Evolutionary conservation across 2,329 filamentous ascomycete species (phyloP).

Genomic region (Dothidotthia symphoricarpi): DNA sequence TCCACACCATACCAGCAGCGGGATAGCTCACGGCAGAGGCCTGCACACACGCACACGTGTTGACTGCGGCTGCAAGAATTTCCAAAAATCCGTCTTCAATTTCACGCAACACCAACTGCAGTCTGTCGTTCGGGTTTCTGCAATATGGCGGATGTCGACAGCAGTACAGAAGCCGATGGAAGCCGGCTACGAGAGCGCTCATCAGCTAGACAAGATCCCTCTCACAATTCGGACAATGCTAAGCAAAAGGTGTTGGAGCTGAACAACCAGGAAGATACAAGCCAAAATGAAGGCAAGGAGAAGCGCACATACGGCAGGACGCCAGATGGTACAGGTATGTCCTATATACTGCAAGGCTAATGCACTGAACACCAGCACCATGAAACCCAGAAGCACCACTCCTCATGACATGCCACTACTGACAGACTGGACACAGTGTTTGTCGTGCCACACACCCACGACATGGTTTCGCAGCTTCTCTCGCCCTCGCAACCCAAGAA

Average conservation of each 20-base stretch:
- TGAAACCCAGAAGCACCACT: slow-evolving; percentile 1
- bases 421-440: slow-evolving; percentile 64
- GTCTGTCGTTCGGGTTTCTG: slow-evolving; percentile 11
- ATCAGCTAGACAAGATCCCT: slow-evolving; percentile 29
- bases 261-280: slow-evolving; percentile 50
- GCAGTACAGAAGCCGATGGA: slow-evolving; percentile 22
- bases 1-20: too few species aligned
- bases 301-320: slow-evolving; percentile 89
- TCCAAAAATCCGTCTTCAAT: slow-evolving; percentile 14
- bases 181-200: slow-evolving; percentile 33
- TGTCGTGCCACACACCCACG: slow-evolving; percentile 90
- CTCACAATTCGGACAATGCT: slow-evolving; percentile 38
- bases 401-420: slow-evolving; percentile 12
- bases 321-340: slow-evolving; percentile 83
- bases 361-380: neutral
- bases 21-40: too few species aligned
- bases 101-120: slow-evolving; percentile 17
- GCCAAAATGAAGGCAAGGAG: slow-evolving; percentile 51
- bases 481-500: slow-evolving; percentile 96
- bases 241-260: slow-evolving; percentile 51
- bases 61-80: slow-evolving; percentile 23
- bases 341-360: neutral
- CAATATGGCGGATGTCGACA: slow-evolving; percentile 29
- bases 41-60: slow-evolving; percentile 16
- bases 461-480: slow-evolving; percentile 97